Percentiles rank a stretch among this genome's conserved stretches.
phyloP scores from a whole-genome alignment of 345 rosid genomes.

The Geranium rotundifolium region DNA sequence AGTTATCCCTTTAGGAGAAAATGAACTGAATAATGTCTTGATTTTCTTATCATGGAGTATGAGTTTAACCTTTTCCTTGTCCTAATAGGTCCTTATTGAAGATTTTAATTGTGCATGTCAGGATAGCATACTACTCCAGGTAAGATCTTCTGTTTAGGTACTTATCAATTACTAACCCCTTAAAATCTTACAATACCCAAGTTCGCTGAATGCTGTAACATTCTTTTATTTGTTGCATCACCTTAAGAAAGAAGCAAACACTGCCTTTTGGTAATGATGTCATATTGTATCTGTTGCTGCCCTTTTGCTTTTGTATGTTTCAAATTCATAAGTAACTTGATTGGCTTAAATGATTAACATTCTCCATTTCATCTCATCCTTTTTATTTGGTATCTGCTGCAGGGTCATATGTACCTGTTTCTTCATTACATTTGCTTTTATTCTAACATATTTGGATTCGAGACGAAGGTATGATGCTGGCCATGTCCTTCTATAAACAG shows the following conservation, averaged over 20 bases:
- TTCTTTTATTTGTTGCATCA: background rate
- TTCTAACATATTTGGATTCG: constrained; percentile 97
- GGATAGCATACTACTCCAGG: constrained; percentile 93
- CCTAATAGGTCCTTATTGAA: constrained; percentile 56
- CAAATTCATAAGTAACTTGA: no score
- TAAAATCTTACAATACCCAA: background rate
- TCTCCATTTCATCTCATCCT: background rate
- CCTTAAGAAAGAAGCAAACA: background rate
- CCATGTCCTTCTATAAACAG: background rate
- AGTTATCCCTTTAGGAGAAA: no score
- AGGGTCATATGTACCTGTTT: constrained; percentile 98
- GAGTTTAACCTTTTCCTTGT: background rate
- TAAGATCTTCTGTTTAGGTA: constrained; percentile 9
- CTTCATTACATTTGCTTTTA: constrained; percentile 74
- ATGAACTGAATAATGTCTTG: no score
- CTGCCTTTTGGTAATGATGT: background rate
- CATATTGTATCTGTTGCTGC: no score
- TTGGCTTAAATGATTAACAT: no score
- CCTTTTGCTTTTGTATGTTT: background rate
- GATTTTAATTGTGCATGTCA: constrained; percentile 98
- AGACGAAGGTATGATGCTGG: constrained; percentile 67
- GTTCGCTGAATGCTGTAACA: background rate
- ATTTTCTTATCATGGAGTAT: background rate
- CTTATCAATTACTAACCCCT: no score
- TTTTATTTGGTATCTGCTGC: constrained; percentile 19